Evolutionary conservation across 345 rosid genomes (phyloP).

Genomic region (Litchi chinensis): DNA sequence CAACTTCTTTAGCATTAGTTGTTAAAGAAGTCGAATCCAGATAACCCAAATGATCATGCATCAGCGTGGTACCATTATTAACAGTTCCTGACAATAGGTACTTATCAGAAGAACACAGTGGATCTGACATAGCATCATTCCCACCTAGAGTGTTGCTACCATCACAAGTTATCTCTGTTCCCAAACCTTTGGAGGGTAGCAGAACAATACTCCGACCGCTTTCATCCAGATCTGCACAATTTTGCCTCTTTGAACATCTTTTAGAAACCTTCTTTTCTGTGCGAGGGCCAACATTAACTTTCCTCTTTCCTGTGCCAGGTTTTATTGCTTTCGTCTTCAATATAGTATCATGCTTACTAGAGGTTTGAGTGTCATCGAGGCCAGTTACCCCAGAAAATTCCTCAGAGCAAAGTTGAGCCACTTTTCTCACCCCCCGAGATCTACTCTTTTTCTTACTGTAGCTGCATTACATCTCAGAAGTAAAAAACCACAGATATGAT

Average conservation of each 20-base stretch:
- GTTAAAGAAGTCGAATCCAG: conserved; percentile 16
- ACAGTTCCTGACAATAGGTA: conserved; percentile 4
- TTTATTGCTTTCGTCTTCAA: conserved; percentile 10
- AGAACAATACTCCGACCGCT: conserved; percentile 11
- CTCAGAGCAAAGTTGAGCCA: conserved; percentile 13
- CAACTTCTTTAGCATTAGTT: not conserved
- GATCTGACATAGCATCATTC: not conserved
- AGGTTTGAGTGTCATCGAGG: conserved; percentile 18
- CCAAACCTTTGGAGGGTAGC: conserved; percentile 5
- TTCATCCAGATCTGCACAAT: conserved; percentile 10
- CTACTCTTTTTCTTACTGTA: conserved; percentile 23
- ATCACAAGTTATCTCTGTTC: conserved; percentile 1
- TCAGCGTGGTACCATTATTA: conserved; percentile 15
- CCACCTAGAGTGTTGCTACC: not conserved
- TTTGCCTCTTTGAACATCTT: not conserved
- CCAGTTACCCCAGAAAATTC: conserved; percentile 13
- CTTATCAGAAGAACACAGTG: conserved; percentile 1
- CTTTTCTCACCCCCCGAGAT: conserved; percentile 19
- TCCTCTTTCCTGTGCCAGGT: conserved; percentile 12
- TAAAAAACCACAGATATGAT: conserved; percentile 4
- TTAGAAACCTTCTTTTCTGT: conserved; percentile 2
- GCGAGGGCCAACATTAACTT: not conserved
- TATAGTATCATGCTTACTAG: conserved; percentile 1
- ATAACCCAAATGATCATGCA: conserved; percentile 16
- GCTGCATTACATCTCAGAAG: conserved; percentile 27